These are phyloP conservation scores for Mallotus repandus DNA, from an alignment of 441 rosid genomes.

Conservation along the genomic window DNA sequence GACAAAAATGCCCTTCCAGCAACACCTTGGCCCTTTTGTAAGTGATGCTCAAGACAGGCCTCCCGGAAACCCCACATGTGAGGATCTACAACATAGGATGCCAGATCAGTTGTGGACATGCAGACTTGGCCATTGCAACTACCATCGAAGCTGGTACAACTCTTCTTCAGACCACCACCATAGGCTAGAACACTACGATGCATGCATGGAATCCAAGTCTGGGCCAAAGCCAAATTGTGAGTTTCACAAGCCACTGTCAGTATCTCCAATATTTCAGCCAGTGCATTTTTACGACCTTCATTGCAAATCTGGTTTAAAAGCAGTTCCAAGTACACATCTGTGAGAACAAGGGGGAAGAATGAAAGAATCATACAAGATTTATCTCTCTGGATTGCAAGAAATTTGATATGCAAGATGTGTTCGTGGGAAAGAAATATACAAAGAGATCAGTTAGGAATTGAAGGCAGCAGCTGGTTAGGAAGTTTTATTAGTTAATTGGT, in stretches of 20 bases:
- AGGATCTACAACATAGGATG: slow-evolving; percentile 78
- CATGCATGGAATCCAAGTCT: slow-evolving; percentile 96
- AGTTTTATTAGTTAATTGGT: too few relatives aligned
- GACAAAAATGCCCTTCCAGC: slow-evolving; percentile 84
- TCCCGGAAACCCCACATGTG: slow-evolving; percentile 92
- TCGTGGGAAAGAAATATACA: too few relatives aligned
- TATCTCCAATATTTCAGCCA: slow-evolving; percentile 90
- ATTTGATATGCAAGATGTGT: too few relatives aligned
- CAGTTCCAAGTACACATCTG: slow-evolving; percentile 41
- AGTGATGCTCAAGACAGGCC: slow-evolving; percentile 91
- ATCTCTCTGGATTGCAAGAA: slow-evolving; percentile 29
- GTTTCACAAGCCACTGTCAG: slow-evolving; percentile 76
- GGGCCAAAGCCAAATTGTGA: slow-evolving; percentile 85
- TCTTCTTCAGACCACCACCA: slow-evolving; percentile 90
- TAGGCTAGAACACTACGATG: slow-evolving; percentile 76
- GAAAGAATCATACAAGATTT: slow-evolving; percentile 36
- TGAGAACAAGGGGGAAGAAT: slow-evolving; percentile 41
- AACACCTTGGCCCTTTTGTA: slow-evolving; percentile 91
- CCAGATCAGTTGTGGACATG: slow-evolving; percentile 88
- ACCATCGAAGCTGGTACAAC: slow-evolving; percentile 79
- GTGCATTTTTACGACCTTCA: slow-evolving; percentile 79
- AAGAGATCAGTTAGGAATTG: too few relatives aligned
- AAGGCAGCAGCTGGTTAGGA: too few relatives aligned
- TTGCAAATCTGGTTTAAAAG: slow-evolving; percentile 81
- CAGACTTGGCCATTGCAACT: slow-evolving; percentile 87